Evolutionary conservation across 2,329 filamentous ascomycete species (phyloP), one percentile per base, ranked within the genome.

Genomic region (Botrytis pseudocinerea): DNA sequence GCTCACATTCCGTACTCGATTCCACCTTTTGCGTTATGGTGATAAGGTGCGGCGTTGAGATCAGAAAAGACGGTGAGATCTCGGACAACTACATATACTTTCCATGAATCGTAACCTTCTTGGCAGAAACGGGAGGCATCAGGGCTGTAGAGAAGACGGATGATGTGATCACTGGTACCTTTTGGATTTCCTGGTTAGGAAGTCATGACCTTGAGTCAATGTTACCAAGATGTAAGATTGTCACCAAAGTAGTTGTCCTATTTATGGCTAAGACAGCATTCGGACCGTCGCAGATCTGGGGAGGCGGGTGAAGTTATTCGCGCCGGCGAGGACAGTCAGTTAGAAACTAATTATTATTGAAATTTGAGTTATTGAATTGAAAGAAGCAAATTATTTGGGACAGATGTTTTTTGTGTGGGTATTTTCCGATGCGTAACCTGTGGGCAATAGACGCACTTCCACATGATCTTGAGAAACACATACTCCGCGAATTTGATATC

Each of bases 121-220:
- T 68, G 65, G 65, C 65, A 57, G 65, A 18, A 40, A 42, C 25
- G 65, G 48, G 65, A 68, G 28, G 46, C 22, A 38, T 51, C 35
- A 14, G 64, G 32, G 35, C 46, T 54, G 28, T 68, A 6, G 18
- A 42, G 6, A 62, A 40, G 60, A 20, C 60, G 46, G 32, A 68
- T 68, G 48, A 42, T 42, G 35, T 68, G 65, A 42, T 57, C 25
- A 42, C 16, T 68, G 48, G 48, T 38, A 42, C 10, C 18, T 20
- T 35, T 42, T 68, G 35, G 18, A 25, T 16, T 68, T 42, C 48
- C 32, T 57, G 48, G 16, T 68, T 51, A 54, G n/a, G 64, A 40
- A 48, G 32, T 20, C n/a, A 28, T 63, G 38, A 42, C 61, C 61
- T 20, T 63, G 14, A 42, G 8, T 28, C 16, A 38, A 44, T 28